Base-by-base conservation (phyloP, 257 asterid genomes). In the Fraxinus anomala region DNA sequence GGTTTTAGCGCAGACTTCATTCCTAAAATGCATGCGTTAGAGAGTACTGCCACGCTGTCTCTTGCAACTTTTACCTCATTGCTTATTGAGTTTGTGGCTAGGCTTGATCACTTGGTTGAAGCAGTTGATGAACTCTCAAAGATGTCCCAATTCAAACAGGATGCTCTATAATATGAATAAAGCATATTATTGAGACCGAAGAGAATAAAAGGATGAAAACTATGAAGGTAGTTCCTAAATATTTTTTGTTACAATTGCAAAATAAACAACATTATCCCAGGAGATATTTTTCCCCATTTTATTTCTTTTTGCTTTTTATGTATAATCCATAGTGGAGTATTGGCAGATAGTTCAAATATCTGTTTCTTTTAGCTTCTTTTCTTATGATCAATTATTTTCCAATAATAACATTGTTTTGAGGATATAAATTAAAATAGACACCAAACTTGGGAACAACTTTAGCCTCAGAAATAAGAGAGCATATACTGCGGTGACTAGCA, bases 81-180 rank as follows among this genome's bases (percentile, higher is more conserved):
- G 82, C 89, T 89, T 14, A 77, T 91, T 13, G 94, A 91, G 88
- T 87, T 91, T 69, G 89, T 88, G 80, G 94, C 93, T 13, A 77
- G 97, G 73, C 92, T 91, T 13, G 92, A 91, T 79, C 94, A 89
- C 87, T 81, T 91, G 77, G 92, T 88, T 42, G 97, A 86, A 68
- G 92, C 93, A 31, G 94, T 89, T 14, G 91, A 89, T 82, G 73
- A 83, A 36, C 91, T 91, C 54, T 85, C 97, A 12, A 85, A 80
- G 69, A 65, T 88, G 94, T 94, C 92, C 11, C 83, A 86, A 63
- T 91, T 89, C 77, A 83, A 86, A 75, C 85, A 75, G 59, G 89
- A 86, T 47, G 77, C 56, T 24, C 63, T 72, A 47, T 84, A 69
- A 56, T 30, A 77, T 54, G 77, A 34, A 28, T 9, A 34, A 3